phyloP scores from a whole-genome alignment of 768 basidiomycete genomes.

The Auricularia heimuer region DNA sequence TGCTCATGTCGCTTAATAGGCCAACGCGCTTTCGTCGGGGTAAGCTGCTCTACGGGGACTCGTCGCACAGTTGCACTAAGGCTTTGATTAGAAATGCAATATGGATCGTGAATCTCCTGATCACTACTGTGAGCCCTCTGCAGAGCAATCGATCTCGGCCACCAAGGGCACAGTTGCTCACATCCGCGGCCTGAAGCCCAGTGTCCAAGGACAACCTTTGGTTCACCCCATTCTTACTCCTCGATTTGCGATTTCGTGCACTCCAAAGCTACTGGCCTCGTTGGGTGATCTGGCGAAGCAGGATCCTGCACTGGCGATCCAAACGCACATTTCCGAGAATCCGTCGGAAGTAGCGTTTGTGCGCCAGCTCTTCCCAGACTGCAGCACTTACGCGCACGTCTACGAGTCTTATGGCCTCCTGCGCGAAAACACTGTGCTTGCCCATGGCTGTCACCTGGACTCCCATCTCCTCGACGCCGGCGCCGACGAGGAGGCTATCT shows the following conservation, averaged over 20 bases:
- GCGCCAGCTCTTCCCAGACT: slow-evolving; percentile 52
- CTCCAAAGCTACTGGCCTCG: slow-evolving; percentile 49
- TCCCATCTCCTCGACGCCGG: background rate
- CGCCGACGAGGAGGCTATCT: background rate
- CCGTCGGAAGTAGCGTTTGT: slow-evolving; percentile 58
- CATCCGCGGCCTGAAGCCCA: slow-evolving; percentile 46
- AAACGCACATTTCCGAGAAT: slow-evolving; percentile 92
- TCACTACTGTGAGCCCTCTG: slow-evolving; percentile 60
- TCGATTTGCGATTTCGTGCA: slow-evolving; percentile 91
- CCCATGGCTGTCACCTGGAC: slow-evolving; percentile 75
- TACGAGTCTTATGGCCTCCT: slow-evolving; percentile 77
- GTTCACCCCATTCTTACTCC: slow-evolving; percentile 90
- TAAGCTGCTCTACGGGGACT: slow-evolving; percentile 24
- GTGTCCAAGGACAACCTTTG: slow-evolving; percentile 26
- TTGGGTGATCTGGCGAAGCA: slow-evolving; percentile 53
- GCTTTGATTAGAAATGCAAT: slow-evolving; percentile 61
- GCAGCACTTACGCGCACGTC: slow-evolving; percentile 61
- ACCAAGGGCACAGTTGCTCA: slow-evolving; percentile 60
- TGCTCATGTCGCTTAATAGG: slow-evolving; percentile 28
- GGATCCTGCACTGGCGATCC: slow-evolving; percentile 61
- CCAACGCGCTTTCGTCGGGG: slow-evolving; percentile 79
- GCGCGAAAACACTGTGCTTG: slow-evolving; percentile 71
- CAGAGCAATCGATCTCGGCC: slow-evolving; percentile 44
- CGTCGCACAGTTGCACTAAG: background rate
- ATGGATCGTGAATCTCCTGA: slow-evolving; percentile 69